phyloP scores from a whole-genome alignment of 306 rosid species.

The Gynostemma pentaphyllum region DNA sequence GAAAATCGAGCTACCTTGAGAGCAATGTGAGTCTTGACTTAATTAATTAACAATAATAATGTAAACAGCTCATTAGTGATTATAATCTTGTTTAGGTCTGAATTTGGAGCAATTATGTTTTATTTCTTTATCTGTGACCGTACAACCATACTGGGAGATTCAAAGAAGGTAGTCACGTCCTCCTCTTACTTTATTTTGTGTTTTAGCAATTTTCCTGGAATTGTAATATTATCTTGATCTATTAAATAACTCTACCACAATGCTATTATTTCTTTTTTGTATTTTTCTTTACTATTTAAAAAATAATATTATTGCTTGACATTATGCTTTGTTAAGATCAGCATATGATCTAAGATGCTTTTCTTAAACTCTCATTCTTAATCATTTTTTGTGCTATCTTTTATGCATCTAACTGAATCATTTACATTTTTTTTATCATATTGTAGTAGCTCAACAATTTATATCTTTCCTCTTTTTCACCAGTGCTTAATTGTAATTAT shows the following conservation, averaged over 20 bases:
- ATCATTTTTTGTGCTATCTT: not conserved
- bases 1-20: slow-evolving; percentile 79
- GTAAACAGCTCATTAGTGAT: not conserved
- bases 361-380: not conserved
- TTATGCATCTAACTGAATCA: not conserved
- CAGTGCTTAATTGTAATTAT: not conserved
- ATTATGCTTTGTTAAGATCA: not conserved
- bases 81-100: slow-evolving; percentile 34
- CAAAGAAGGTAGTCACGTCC: slow-evolving; percentile 49
- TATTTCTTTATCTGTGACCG: slow-evolving; percentile 89
- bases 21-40: slow-evolving; percentile 63
- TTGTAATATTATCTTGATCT: not conserved
- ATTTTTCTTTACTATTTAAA: not conserved
- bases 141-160: slow-evolving; percentile 58
- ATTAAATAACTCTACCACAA: not conserved
- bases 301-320: not conserved
- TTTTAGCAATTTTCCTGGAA: not conserved
- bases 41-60: not conserved
- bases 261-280: not conserved
- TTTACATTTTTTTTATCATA: not conserved
- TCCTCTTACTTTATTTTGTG: not conserved
- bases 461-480: not conserved
- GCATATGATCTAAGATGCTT: not conserved
- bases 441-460: not conserved
- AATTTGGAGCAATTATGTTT: slow-evolving; percentile 69